These are phyloP conservation scores for Tolypocladium sp. DNA, from an alignment of 2,329 filamentous ascomycete species.

Conservation along the genomic window DNA sequence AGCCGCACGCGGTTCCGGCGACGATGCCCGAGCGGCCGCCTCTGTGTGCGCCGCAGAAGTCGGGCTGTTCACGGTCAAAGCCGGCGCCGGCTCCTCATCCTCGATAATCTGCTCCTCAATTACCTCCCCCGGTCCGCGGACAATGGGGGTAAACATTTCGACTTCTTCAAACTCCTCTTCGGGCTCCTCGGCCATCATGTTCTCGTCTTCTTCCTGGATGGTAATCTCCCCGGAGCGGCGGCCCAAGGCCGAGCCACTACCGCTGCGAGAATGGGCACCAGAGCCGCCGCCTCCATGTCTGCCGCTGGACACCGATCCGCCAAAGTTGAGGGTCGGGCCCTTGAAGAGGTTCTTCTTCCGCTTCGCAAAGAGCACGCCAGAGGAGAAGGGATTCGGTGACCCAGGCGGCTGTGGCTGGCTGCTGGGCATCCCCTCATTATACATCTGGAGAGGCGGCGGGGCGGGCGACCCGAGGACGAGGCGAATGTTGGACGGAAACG, in stretches of 20 bases:
- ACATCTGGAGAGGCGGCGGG: slow-evolving; percentile 39
- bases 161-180: slow-evolving; percentile 48
- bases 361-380: slow-evolving; percentile 68
- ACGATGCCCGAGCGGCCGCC: background rate
- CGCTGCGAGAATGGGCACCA: slow-evolving; percentile 42
- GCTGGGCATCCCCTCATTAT: slow-evolving; percentile 49
- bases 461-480: slow-evolving; percentile 57
- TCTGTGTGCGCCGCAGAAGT: background rate
- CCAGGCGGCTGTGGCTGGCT: slow-evolving; percentile 32
- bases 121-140: slow-evolving; percentile 31
- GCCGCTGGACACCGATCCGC: slow-evolving; percentile 24
- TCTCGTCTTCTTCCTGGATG: slow-evolving; percentile 59
- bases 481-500: slow-evolving; percentile 80
- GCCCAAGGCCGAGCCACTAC: slow-evolving; percentile 54
- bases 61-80: background rate
- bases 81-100: slow-evolving; percentile 22
- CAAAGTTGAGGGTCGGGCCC: slow-evolving; percentile 59
- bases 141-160: slow-evolving; percentile 47
- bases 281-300: slow-evolving; percentile 23
- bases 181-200: slow-evolving; percentile 29
- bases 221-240: slow-evolving; percentile 65
- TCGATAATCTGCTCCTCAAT: slow-evolving; percentile 39
- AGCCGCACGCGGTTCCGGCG: background rate
- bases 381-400: slow-evolving; percentile 49
- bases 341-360: slow-evolving; percentile 76